phyloP scores from a whole-genome alignment of 169 alveolate species.

The Plasmodium gaboni region DNA sequence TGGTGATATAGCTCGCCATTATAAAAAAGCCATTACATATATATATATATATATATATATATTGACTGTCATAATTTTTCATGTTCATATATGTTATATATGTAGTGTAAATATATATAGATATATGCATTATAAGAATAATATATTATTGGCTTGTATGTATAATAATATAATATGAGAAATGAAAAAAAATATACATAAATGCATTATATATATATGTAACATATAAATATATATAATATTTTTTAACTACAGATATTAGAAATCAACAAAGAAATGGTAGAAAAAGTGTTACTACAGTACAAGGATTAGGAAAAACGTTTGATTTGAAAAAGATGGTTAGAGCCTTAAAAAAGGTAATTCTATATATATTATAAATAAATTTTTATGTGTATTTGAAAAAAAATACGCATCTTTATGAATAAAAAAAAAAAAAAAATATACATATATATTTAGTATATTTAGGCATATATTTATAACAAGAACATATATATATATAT shows the following conservation, averaged over 20 bases:
- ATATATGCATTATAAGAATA: no score
- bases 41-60: no score
- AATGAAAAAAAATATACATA: no score
- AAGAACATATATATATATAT: not conserved
- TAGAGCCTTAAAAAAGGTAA: conserved; percentile 92
- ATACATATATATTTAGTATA: not conserved
- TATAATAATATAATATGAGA: no score
- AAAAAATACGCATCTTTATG: not conserved
- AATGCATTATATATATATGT: no score
- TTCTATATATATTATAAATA: not conserved
- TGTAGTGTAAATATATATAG: no score
- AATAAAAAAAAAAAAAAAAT: not conserved
- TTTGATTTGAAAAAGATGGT: conserved; percentile 93
- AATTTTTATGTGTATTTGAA: not conserved
- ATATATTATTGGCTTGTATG: no score
- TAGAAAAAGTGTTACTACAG: conserved; percentile 95
- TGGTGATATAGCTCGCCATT: no score
- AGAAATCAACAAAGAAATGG: conserved; percentile 96
- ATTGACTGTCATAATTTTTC: no score
- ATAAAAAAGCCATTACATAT: no score
- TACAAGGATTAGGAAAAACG: conserved; percentile 93
- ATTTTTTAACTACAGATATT: conserved; percentile 75
- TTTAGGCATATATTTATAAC: not conserved
- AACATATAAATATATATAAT: not conserved
- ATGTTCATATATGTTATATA: no score